Base-by-base conservation (phyloP, 192 early-diverging fungal genomes). In the Backusella australiensis region DNA sequence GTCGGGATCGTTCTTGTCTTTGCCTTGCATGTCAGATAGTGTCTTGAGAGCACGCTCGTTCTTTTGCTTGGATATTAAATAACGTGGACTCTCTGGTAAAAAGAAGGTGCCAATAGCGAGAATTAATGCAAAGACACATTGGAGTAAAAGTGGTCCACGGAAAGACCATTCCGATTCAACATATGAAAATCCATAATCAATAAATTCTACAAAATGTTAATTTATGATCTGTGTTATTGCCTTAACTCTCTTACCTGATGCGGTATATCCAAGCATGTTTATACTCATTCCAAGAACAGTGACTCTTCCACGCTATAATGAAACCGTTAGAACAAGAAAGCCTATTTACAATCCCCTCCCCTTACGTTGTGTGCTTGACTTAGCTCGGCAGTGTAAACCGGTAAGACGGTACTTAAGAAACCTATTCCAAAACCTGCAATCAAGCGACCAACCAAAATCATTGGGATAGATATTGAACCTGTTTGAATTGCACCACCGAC, bases 81-180 rank as follows among this genome's bases (percentile, higher is more conserved):
- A 96, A 80, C 94, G 93, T 7, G 94, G 93, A 9, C 94, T 94
- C 77, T 88, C 90, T 42, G 95, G 95, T 83, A 98, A 90, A 75
- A 93, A 87, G 9, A 86, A 44, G 78, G 91, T 92, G 53, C 92
- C 82, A 32, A 86, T 6, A 32, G 92, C 81, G 29, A 98, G 84
- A 14, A 95, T 84, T 19, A 89, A 11, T 36, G 91, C 94, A 6
- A 94, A 93, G 26, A 94, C 85, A 21, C 90, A 78, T 82, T 98
- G 97, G 34, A 97, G 76, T 39, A 89, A 90, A 39, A 97, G 83
- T 17, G 96, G 93, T 32, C 94, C 81, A 56, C 95, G 87, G 92
- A 92, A 98, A 19, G 89, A 81, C 34, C 84, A 84, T 39, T 88
- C 44, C 15, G 74, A 77, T 52, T 87, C 71, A 39, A 83, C 73